Evolutionary conservation across 129 eudicot species (phyloP), one percentile per base, ranked within the genome.

Genomic region (Deinandra increscens): DNA sequence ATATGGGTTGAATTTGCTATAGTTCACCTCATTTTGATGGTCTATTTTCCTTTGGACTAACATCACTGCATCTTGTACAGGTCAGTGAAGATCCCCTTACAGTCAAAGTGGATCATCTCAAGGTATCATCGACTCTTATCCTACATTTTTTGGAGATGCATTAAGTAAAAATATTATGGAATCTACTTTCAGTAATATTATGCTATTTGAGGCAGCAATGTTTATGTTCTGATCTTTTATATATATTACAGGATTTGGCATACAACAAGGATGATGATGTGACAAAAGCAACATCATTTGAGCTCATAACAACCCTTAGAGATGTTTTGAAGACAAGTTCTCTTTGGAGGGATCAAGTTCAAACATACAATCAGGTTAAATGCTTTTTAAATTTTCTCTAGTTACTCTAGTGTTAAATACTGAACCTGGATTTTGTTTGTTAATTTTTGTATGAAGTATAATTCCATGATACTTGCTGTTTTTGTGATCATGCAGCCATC

Each of bases 271-370:
- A 93, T 68, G 95, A 89, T 62, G 96, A 89, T 80, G 84, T 89
- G 68, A 78, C 89, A n/a, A 89, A 89, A 74, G 98, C 98, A 23
- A 93, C 98, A 19, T 89, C 95, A 42, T 89, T 86, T 81, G 98
- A 93, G 88, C 92, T 93, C 66, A 86, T 93, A 77, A 70, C 96
- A 72, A 93, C 96, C 36, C 75, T 93, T 42, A 80, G 88, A 74
- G 98, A 93, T 83, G 90, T 89, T 79, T 60, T 93, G 68, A 90
- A 93, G 81, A 84, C 86, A 63, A 89, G 95, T 81, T 86, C 98
- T 9, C 95, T 93, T 42, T 93, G 98, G 98, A 79, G 96, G 76
- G 98, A 93, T 85, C 98, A 93, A 67, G 98, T 86, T 45, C 92
- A 87, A 71, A 93, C 95, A 18, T 93, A 93, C 75, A 89, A 82